These are phyloP conservation scores for Sclerotinia nivalis DNA, from an alignment of 2,329 filamentous ascomycete species.

Conservation along the genomic window DNA sequence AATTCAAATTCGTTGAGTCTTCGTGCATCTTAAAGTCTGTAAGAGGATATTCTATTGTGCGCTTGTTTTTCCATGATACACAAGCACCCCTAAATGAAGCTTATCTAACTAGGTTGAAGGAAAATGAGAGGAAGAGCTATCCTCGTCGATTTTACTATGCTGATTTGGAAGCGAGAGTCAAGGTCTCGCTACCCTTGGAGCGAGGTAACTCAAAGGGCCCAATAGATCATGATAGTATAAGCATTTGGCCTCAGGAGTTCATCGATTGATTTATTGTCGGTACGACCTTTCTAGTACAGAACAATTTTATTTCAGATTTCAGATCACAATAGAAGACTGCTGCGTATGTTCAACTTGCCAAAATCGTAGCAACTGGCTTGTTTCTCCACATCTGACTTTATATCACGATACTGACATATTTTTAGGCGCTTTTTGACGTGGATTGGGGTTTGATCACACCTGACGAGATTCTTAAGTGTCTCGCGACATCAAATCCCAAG, in stretches of 20 bases:
- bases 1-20: background rate
- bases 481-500: conserved; percentile 56
- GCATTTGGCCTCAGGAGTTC: background rate
- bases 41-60: background rate
- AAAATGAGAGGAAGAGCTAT: background rate
- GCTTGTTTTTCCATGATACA: background rate
- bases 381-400: background rate
- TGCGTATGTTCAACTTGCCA: conserved; percentile 45
- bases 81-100: background rate
- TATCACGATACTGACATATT: background rate
- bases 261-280: conserved; percentile 44
- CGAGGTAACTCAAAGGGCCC: conserved; percentile 1
- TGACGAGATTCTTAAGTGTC: conserved; percentile 57
- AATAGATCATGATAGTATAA: background rate
- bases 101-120: background rate
- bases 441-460: conserved; percentile 65
- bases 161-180: background rate
- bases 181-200: background rate
- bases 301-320: conserved; percentile 58
- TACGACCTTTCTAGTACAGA: conserved; percentile 53
- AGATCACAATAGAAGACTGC: conserved; percentile 49
- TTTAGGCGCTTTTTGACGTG: conserved; percentile 51
- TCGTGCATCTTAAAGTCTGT: background rate
- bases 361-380: conserved; percentile 49
- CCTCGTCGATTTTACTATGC: background rate